Base-by-base conservation (phyloP, 2,329 filamentous ascomycete genomes). In the Calonectria fujianensis region DNA sequence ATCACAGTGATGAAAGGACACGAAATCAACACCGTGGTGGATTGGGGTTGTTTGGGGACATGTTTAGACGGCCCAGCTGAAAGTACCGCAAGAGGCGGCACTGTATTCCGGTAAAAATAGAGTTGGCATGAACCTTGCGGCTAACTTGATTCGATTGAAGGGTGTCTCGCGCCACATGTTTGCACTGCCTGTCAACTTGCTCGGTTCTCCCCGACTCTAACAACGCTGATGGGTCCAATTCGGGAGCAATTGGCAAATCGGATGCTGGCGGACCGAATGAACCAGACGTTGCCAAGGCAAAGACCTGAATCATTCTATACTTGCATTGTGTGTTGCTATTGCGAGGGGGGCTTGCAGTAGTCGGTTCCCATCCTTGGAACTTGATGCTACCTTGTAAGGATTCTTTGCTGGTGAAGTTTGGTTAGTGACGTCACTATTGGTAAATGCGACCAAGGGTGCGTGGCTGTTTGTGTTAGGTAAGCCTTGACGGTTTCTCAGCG, bases 391-490 rank as follows among this genome's bases (percentile, higher is more conserved):
- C 50, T 51, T 31, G 45, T 41, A 63, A 48, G 68, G 41, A 64
- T 45, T 39, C 11, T 70, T 45, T 41, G 57, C 63, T 18, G 41
- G 41, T 14, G 20, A 10, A 39, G 8, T 39, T 37, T 31, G 24
- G 16, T 41, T 14, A 31, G 45, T 73, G 70, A 73, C 70, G 70
- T 69, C 54, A 73, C 45, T 18, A 24, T 48, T 48, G 45, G 45
- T 24, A 48, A 65, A 24, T n/a, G 31, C 29, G 31, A 20, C 52
- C 4, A 20, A 18, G n/a, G 13, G 20, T 24, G 24, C 24, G 27
- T 24, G 29, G n/a, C 37, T 35, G 20, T 35, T 16, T 16, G n/a
- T 20, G 24, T 59, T 45, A 41, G 27, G 16, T 54, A 35, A 35
- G 51, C 54, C 3, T 18, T 7, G 14, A 16, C 9, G 13, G 27